Evolutionary conservation across 1,139 yeast genomes (phyloP), one percentile per base, ranked within the genome.

Genomic region (Pichia sp.): DNA sequence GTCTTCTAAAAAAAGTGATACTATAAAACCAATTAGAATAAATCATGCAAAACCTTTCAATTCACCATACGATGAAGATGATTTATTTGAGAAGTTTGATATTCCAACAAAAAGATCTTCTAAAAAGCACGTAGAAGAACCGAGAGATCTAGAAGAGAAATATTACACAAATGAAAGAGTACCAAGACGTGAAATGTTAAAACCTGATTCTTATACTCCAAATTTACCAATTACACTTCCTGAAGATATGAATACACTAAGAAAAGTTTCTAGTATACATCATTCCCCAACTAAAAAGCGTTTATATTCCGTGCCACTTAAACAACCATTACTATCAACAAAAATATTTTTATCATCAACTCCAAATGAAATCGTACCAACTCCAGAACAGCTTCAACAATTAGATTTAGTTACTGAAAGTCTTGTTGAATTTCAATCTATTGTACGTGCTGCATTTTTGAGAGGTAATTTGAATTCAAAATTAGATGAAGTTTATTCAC

Each of bases 401-500:
- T 27, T 48, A 4, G 20, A 42, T 5, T 12, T 6, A 22, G 11
- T n/a, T 8, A 8, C 7, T 23, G 38, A 42, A 16, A 11, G 20
- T 2, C 45, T 62, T 2, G 42, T 48, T 6, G 77, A 72, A 26
- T 61, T 80, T 2, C 87, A 81, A 58, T 68, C 79, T 37, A 68
- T 76, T 50, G 69, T 72, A 1, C 70, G 85, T 52, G 86, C 82
- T 29, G 80, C 75, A 1, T 57, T 73, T 3, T 55, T 72, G 1
- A 68, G 87, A 56, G 68, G 71, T 4, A 68, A 65, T 32, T 61
- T 79, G 45, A 70, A 74, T 52, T 65, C 61, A 47, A 72, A 75
- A 2, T 63, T 76, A 56, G 66, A 75, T 27, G 66, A 73, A 1
- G 42, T 52, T 8, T 67, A 67, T 44, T 71, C 71, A 54, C 45